Evolutionary conservation across 169 alveolate genomes (phyloP), one percentile per base, ranked within the genome.

Genomic region (Plasmodium ovale): DNA sequence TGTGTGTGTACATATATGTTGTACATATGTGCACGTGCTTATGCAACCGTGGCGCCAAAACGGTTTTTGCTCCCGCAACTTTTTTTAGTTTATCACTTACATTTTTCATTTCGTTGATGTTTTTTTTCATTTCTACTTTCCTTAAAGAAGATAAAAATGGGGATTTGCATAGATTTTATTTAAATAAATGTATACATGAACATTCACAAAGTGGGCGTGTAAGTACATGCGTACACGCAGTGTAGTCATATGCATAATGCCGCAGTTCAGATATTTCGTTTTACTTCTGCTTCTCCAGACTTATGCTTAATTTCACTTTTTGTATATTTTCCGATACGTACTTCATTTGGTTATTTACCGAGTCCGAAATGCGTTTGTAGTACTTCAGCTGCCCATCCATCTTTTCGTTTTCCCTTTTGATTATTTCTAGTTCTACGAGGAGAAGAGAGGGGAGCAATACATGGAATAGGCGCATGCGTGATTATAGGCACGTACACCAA

Each of bases 341-440:
- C 62, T 31, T 58, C 19, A 79, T 79, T 65, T 79, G 84, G 29
- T 23, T 19, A 60, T 79, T 67, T n/a, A 79, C 53, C 3, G 79
- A 79, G 2, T 67, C 84, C 49, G 62, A 60, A 64, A 79, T 65
- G 21, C 49, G 29, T 65, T 79, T 64, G 65, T 79, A 79, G 21
- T 58, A 79, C 58, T 65, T 79, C 14, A 79, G 27, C 44, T 79
- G 77, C 2, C 31, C 82, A 19, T 65, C 71, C 70, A 79, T 79
- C 51, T 79, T 65, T 12, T 64, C 72, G 19, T 79, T 79, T 49
- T 79, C 89, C 44, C 65, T 79, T 59, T 47, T 64, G 33, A 79
- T 79, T 9, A 69, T 19, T 64, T 79, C 84, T 29, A 79, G 82
- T 42, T 79, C 89, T 79, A 58, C 14, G n/a, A 79, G n/a, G n/a